Percentiles rank a stretch among this genome's conserved stretches.
Conservation (phyloP, 192 early-diverging fungal genomes). For the Backusella australiensis region DNA sequence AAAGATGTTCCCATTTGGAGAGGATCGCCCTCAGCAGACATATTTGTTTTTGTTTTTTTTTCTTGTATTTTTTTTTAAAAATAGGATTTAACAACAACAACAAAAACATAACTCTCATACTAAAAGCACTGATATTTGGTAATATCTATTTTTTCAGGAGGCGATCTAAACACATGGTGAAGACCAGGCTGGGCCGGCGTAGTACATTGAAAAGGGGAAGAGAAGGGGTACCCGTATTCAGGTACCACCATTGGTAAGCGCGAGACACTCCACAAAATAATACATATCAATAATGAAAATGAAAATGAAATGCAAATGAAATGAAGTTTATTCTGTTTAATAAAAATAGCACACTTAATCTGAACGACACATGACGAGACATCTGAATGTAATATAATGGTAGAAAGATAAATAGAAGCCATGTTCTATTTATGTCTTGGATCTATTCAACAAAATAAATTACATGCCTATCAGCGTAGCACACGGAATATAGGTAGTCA, state of each 20-base stretch:
- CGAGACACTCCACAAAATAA: not conserved
- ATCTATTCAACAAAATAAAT: not conserved
- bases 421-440: slow-evolving; percentile 2
- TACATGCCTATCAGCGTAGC: not conserved
- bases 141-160: not conserved
- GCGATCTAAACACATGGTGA: not conserved
- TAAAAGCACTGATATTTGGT: not conserved
- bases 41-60: not conserved
- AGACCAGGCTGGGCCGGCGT: not conserved
- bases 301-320: not conserved
- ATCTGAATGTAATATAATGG: not conserved
- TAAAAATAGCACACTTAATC: not conserved
- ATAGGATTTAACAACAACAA: not conserved
- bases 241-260: not conserved
- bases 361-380: not conserved
- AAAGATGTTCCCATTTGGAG: not conserved
- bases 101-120: not conserved
- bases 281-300: not conserved
- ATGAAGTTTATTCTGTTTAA: not conserved
- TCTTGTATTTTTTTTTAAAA: not conserved
- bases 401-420: not conserved
- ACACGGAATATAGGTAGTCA: not conserved
- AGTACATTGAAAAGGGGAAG: slow-evolving; percentile 1
- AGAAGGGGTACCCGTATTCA: not conserved
- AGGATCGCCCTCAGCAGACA: not conserved